Evolutionary conservation across 2,329 filamentous ascomycete species (phyloP), one percentile per base, ranked within the genome.

Genomic region (Metarhizium album): DNA sequence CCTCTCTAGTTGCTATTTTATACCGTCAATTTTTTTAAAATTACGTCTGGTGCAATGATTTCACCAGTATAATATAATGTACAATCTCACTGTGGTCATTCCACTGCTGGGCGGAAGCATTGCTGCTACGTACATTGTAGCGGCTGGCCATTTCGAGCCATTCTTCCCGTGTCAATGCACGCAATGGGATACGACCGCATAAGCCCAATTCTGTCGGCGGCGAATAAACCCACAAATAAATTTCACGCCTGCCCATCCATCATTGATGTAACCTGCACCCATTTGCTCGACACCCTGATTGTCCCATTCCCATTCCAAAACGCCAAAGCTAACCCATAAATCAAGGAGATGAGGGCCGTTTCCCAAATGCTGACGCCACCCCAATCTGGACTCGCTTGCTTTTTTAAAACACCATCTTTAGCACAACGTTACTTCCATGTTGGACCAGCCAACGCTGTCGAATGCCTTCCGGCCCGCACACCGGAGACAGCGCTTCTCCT

Each of bases 401-500:
- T 20, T 18, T 9, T 14, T 9, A 4, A 16, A 9, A 40, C 37
- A 40, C 20, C 18, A 20, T 18, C 37, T 18, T 40, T 11, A 65
- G 46, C 58, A 63, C 18, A 64, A 51, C 3, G 54, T 46, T n/a
- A 59, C 49, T 1, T 53, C 55, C 3, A 54, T 46, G 18, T 46
- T 51, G 16, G 54, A 53, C 59, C 60, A 61, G 6, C 52, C 53
- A 23, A 57, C 43, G 11, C 52, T 49, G 8, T 54, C 55, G 0
- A 55, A 58, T 0, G 54, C 57, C 22, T 62, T 68, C 43, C 62
- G 61, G 8, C 71, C 71, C 0, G 76, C 75, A 57, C 80, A 83
- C 4, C 61, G 64, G 42, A 82, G 56, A 55, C 79, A 83, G 40
- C 71, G 66, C 52, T 75, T 68, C 57, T 76, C 67, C 54, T 76